Base-by-base conservation (phyloP, 495 filamentous ascomycete species). In the Immersiella caudata region DNA sequence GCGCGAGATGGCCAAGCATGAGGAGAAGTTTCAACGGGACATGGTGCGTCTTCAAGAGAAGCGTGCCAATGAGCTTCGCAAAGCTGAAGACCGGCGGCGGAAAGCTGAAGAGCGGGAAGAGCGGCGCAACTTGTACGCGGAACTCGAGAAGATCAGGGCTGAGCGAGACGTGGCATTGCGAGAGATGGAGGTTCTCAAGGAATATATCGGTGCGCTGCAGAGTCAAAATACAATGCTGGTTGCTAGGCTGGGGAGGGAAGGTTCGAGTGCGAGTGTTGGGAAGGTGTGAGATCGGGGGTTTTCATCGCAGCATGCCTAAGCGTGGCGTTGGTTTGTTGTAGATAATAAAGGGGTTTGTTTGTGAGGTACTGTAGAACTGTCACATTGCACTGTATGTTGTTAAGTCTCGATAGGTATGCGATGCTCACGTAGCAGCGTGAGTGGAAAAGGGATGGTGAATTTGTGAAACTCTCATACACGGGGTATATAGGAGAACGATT, bases 21-120 rank as follows among this genome's bases (percentile, higher is more conserved):
- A 90, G 68, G 87, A 91, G 67, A 89, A 86, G 66, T 89, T 88
- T 74, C 76, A 83, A 71, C 81, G 80, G 5, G 88, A 92, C 70
- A 67, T 91, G 4, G 78, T 79, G 67, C 89, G 88, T 72, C 80
- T 93, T 12, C 87, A 90, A 67, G 77, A 79, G 55, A 90, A 89
- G 75, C 84, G 87, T 67, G 78, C 77, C 55, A 85, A 82, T 63
- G 83, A 89, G 63, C 81, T 84, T 62, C 84, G 84, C 67, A 89
- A 87, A 62, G 87, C 84, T 18, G 86, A 88, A 68, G 89, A 87
- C 69, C 77, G 79, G 7, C 78, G 81, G 46, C 73, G 82, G 21
- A 88, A 88, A 66, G 75, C 71, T 49, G 72, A 81, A 40, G 84
- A 87, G 67, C 81, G 85, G 4, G 87, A 91, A 71, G 79, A 87